These are phyloP conservation scores for Colletotrichum costaricense DNA, from an alignment of 2,329 filamentous ascomycete genomes.

Conservation along the genomic window DNA sequence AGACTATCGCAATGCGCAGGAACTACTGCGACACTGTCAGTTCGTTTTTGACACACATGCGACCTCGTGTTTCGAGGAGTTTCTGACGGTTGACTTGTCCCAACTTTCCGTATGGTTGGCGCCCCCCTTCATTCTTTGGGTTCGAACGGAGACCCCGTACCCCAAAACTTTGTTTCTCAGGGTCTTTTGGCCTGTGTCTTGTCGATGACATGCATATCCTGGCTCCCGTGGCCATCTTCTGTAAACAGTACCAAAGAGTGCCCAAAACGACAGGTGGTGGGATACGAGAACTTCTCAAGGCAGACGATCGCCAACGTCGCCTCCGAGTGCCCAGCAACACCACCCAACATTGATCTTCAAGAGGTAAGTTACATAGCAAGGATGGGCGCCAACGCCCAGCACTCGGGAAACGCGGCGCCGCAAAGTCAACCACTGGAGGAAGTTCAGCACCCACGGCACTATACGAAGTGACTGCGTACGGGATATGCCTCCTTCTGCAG, in stretches of 20 bases:
- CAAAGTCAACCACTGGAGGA: neutral
- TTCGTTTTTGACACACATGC: slow-evolving; percentile 9
- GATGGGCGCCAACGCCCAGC: neutral
- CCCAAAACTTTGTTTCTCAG: neutral
- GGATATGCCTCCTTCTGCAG: neutral
- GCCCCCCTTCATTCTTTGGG: neutral
- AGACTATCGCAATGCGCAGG: neutral
- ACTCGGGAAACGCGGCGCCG: neutral
- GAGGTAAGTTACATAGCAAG: neutral
- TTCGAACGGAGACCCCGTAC: neutral
- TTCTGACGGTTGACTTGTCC: neutral
- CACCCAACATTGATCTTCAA: neutral
- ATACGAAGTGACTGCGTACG: too few relatives aligned
- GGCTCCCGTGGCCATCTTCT: neutral
- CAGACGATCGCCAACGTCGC: neutral
- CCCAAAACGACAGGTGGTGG: neutral
- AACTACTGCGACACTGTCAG: neutral
- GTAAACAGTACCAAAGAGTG: neutral
- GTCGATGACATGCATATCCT: neutral
- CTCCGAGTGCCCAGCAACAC: neutral
- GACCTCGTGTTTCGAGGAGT: neutral
- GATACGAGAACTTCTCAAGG: neutral
- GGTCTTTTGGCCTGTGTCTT: neutral
- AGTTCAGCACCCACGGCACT: neutral
- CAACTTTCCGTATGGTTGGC: neutral